phyloP scores from a whole-genome alignment of 225 moss, liverwort and hornwort genomes.

The Climacium dendroides region DNA sequence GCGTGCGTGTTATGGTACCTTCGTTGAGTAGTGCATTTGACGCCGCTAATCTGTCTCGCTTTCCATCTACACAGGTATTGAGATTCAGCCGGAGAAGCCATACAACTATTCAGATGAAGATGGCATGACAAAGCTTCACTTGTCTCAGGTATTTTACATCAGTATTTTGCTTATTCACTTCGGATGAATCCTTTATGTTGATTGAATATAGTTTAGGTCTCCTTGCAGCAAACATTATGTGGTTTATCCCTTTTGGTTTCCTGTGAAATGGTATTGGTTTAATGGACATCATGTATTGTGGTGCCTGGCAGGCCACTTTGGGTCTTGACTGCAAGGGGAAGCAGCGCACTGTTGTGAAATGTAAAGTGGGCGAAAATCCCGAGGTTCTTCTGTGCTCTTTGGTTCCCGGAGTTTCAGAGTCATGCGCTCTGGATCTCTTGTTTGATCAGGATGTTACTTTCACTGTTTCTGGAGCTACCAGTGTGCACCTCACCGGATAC shows the following conservation, averaged over 20 bases:
- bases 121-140: conserved; percentile 54
- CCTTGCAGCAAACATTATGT: neutral
- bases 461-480: conserved; percentile 58
- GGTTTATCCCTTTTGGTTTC: neutral
- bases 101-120: conserved; percentile 30
- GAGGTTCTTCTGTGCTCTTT: conserved; percentile 82
- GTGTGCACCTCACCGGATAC: conserved; percentile 91
- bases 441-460: conserved; percentile 86
- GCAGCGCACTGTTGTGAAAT: conserved; percentile 75
- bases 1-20: neutral
- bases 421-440: conserved; percentile 67
- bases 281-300: neutral
- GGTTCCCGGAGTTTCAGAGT: conserved; percentile 72
- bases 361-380: conserved; percentile 69
- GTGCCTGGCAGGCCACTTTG: conserved; percentile 65
- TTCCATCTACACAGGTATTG: conserved; percentile 19
- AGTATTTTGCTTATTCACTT: neutral
- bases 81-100: conserved; percentile 63
- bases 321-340: conserved; percentile 53
- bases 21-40: neutral
- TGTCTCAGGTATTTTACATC: conserved; percentile 37
- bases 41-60: neutral
- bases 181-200: neutral
- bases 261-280: neutral
- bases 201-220: neutral